Evolutionary conservation across 129 eudicot genomes (phyloP), one percentile per base, ranked within the genome.

Genomic region (Arctium lappa): DNA sequence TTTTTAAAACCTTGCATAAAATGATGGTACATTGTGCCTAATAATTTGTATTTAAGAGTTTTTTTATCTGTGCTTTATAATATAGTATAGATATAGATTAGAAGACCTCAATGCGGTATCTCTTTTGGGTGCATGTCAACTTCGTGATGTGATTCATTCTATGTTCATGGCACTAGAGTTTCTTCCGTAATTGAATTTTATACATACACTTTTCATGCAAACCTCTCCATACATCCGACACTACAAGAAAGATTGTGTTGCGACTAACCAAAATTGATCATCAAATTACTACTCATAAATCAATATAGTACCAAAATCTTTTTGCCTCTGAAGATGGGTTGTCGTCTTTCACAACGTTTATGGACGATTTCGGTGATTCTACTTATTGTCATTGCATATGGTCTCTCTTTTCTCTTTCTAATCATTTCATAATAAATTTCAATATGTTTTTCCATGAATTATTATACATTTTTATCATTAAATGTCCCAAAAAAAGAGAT

Each of bases 81-180:
- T n/a, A n/a, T n/a, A n/a, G n/a, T n/a, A n/a, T n/a, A n/a, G n/a
- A n/a, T n/a, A n/a, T n/a, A n/a, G 15, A 53, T 15, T 53, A 53
- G 22, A 8, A 15, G 27, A 4, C 65, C 65, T 53, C 8, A 53
- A 53, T 15, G 65, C 5, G 27, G 15, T 74, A 69, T 68, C 75
- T 42, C 46, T 79, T 79, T 6, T 62, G 15, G 69, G 82, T 69
- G 33, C 82, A 79, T 53, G 33, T 44, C 8, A 79, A 79, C 42
- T 38, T 16, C 39, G 18, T 69, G 68, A 79, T 29, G 62, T 44
- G 40, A 79, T 31, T 69, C 76, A 79, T 79, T 79, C 1, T 46
- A 74, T 79, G 44, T 69, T 37, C 74, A 53, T 30, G 50, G 5
- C n/a, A 31, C 15, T 8, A 1, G 3, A 60, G 8, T 34, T 77